These are phyloP conservation scores for Sarcodon sp. DNA, from an alignment of 768 basidiomycete species.

Conservation along the genomic window DNA sequence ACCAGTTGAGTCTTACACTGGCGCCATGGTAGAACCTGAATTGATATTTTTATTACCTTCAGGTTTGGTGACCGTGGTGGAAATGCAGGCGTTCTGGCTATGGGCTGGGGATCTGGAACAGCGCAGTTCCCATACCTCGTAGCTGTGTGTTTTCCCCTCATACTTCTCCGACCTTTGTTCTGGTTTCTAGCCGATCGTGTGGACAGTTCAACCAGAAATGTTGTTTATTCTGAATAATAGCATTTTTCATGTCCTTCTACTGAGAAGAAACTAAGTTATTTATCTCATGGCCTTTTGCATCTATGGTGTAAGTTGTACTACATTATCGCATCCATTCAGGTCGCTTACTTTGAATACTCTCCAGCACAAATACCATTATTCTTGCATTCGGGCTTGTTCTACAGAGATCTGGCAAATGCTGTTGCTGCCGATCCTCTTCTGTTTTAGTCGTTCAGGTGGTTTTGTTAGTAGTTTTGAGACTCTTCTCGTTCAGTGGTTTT, in stretches of 20 bases:
- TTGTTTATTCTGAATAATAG: conserved; percentile 47
- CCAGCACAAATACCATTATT: conserved; percentile 6
- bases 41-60: conserved; percentile 3
- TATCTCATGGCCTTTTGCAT: conserved; percentile 8
- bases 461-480: no score
- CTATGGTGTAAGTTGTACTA: conserved; percentile 9
- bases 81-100: conserved; percentile 44
- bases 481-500: no score
- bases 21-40: conserved; percentile 8
- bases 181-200: conserved; percentile 28
- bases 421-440: conserved; percentile 1
- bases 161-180: conserved; percentile 26
- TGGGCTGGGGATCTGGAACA: conserved; percentile 41
- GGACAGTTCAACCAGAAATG: conserved; percentile 31
- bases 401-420: not conserved
- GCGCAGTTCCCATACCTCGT: conserved; percentile 39
- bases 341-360: not conserved
- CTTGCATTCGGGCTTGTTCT: conserved; percentile 7
- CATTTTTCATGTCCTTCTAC: conserved; percentile 29
- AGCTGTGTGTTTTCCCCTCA: conserved; percentile 16
- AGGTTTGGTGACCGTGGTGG: conserved; percentile 39
- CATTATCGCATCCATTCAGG: no score
- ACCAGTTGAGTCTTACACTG: conserved; percentile 39
- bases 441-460: no score
- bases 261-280: conserved; percentile 35